Conservation (phyloP, 2,329 filamentous ascomycete species). For the Trichoderma endophyticum region DNA sequence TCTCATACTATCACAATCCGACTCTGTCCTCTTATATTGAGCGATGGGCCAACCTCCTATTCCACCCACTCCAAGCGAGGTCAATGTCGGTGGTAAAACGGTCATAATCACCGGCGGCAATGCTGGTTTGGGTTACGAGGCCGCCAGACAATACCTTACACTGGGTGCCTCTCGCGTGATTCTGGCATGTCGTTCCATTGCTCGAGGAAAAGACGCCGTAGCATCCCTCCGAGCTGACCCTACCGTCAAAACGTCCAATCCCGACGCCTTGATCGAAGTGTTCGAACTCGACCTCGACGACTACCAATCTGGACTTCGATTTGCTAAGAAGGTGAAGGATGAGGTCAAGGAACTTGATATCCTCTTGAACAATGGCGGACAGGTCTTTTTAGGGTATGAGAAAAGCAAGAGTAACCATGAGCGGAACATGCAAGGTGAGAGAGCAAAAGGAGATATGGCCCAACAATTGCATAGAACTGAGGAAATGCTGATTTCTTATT, state of each 20-base stretch:
- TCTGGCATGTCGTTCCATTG: neutral
- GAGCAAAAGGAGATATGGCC: neutral
- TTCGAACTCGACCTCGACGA: slow-evolving; percentile 10
- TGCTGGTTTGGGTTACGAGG: neutral
- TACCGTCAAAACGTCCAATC: neutral
- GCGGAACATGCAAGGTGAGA: slow-evolving; percentile 6
- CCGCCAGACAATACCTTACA: slow-evolving; percentile 5
- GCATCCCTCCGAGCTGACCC: neutral
- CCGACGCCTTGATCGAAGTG: neutral
- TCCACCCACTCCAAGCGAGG: neutral
- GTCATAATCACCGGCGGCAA: slow-evolving; percentile 8
- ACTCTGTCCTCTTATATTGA: too few relatives aligned
- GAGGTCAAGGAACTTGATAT: slow-evolving; percentile 8
- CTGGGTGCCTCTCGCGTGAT: neutral
- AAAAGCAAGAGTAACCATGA: slow-evolving; percentile 5
- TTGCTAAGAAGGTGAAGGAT: neutral
- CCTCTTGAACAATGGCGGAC: slow-evolving; percentile 3
- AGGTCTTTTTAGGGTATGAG: neutral
- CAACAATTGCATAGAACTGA: neutral
- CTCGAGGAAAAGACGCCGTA: neutral
- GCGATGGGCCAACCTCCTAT: neutral
- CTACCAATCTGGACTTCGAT: slow-evolving; percentile 1
- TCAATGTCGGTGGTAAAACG: neutral
- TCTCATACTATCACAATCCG: neutral
- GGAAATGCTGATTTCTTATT: neutral